A percentile compares a stretch with the other conserved stretches of the same genome.
phyloP scores from a whole-genome alignment of 2,329 filamentous ascomycete genomes.

The Raffaelea albimanens region DNA sequence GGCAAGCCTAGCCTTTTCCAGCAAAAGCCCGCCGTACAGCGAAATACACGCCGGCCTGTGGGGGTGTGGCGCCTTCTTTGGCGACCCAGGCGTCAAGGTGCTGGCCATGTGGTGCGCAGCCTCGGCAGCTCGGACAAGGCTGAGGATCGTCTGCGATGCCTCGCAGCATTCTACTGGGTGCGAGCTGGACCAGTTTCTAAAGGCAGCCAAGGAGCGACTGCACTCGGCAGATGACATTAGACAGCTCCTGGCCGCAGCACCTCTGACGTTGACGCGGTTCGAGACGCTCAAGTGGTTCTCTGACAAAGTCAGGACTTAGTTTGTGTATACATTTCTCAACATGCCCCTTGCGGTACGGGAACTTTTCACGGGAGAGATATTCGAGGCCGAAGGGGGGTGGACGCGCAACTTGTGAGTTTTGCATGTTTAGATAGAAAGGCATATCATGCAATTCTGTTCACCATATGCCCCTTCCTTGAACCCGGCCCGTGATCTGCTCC shows the following conservation, averaged over 20 bases:
- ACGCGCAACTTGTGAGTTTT: background rate
- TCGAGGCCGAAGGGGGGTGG: constrained; percentile 3
- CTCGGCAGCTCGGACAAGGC: constrained; percentile 13
- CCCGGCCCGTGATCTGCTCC: too few species aligned
- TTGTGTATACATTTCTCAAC: background rate
- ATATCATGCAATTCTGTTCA: too few species aligned
- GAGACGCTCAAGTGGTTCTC: background rate
- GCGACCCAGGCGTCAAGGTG: constrained; percentile 22
- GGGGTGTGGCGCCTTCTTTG: constrained; percentile 27
- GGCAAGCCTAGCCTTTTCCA: constrained; percentile 18
- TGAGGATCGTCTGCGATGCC: constrained; percentile 14
- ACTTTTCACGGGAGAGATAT: constrained; percentile 30
- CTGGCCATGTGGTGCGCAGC: constrained; percentile 23
- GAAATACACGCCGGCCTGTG: constrained; percentile 20
- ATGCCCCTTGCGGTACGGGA: constrained; percentile 20
- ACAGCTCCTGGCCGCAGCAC: too few species aligned
- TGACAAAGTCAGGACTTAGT: background rate
- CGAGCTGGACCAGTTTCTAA: constrained; percentile 2
- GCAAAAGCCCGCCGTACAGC: constrained; percentile 9
- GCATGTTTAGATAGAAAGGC: too few species aligned
- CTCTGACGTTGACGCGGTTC: too few species aligned
- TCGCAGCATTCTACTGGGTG: constrained; percentile 4
- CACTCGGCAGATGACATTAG: too few species aligned
- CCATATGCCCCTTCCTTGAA: too few species aligned
- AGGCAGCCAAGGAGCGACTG: too few species aligned